These are phyloP conservation scores for Kluyveromyces siamensis DNA, from an alignment of 805 yeast species.

Conservation along the genomic window DNA sequence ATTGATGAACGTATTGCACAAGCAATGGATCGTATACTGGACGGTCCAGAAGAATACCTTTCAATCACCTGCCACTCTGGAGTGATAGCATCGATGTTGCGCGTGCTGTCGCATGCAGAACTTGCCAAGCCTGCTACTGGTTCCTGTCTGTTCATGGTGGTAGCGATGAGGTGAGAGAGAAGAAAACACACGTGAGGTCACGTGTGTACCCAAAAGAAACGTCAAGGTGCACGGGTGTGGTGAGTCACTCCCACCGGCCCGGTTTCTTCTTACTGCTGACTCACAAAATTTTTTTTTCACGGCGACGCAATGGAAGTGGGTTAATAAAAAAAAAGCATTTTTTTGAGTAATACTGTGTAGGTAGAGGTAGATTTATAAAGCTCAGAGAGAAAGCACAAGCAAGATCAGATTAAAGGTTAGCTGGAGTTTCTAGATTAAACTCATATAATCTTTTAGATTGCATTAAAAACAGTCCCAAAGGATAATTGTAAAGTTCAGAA, in stretches of 20 bases:
- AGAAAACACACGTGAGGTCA: no score
- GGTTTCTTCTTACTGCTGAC: background rate
- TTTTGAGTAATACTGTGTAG: no score
- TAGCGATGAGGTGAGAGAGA: no score
- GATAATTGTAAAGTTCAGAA: conserved; percentile 9
- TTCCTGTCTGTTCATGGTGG: background rate
- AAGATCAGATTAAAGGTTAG: background rate
- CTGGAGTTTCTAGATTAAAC: no score
- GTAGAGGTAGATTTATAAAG: background rate
- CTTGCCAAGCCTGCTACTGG: background rate
- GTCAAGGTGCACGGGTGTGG: background rate
- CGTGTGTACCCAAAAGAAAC: no score
- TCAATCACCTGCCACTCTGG: conserved; percentile 56
- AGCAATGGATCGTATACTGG: conserved; percentile 37
- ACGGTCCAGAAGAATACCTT: conserved; percentile 25
- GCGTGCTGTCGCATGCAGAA: conserved; percentile 46
- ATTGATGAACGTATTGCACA: conserved; percentile 35
- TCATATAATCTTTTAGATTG: no score
- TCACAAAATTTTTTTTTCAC: background rate
- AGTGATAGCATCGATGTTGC: conserved; percentile 42
- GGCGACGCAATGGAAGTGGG: no score
- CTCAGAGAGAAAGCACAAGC: background rate
- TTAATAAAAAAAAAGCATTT: no score
- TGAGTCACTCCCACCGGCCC: background rate
- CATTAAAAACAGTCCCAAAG: conserved; percentile 3